Evolutionary conservation across 208 protist genomes (phyloP).

Genomic region (Acanthamoeba triangularis): DNA sequence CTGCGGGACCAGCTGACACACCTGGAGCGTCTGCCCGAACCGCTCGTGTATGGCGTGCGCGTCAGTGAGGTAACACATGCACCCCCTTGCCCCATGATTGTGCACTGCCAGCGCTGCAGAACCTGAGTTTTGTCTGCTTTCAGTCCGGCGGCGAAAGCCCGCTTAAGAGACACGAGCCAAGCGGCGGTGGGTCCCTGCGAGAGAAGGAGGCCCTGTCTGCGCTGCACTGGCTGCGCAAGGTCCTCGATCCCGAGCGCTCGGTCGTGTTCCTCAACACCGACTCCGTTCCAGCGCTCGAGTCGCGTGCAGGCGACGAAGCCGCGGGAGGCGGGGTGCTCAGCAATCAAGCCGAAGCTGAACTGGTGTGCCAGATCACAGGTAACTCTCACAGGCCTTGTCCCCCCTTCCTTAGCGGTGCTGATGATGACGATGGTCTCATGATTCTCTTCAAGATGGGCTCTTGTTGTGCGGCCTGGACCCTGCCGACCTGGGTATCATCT

Average conservation of each 20-base stretch:
- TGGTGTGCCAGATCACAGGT: constrained; percentile 77
- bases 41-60: constrained; percentile 6
- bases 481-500: constrained; percentile 89
- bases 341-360: constrained; percentile 44
- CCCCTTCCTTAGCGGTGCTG: no score
- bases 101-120: no score
- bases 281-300: constrained; percentile 73
- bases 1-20: background rate
- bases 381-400: no score
- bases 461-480: constrained; percentile 79
- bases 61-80: background rate
- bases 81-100: background rate
- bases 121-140: background rate
- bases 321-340: constrained; percentile 8
- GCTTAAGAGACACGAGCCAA: background rate
- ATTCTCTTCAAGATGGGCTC: constrained; percentile 67
- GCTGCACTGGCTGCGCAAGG: constrained; percentile 75
- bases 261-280: constrained; percentile 90
- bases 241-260: constrained; percentile 69
- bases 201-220: background rate
- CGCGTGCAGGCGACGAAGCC: background rate
- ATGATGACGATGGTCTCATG: background rate
- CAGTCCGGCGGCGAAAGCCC: background rate
- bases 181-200: background rate
- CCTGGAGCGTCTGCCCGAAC: background rate